Base-by-base conservation (phyloP, 768 basidiomycete genomes). In the Mycena indigotica region DNA sequence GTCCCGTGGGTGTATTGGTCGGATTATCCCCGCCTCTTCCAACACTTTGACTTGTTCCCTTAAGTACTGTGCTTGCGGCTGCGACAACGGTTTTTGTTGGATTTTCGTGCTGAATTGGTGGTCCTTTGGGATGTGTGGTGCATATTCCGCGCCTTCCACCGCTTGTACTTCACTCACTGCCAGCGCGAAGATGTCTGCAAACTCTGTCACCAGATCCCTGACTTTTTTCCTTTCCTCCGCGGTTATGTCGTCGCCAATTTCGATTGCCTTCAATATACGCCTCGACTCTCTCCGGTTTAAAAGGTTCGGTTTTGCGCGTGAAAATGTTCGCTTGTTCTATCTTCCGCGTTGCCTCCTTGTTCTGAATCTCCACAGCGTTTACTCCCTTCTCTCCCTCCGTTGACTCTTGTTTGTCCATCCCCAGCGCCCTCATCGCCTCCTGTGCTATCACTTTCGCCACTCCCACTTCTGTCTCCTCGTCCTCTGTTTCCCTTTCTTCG, bases 1-100 rank as follows among this genome's bases (percentile, higher is more conserved):
- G 0, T 72, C 60, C 16, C 60, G 40, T 5, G 70, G 66, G 1
- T 60, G 28, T 24, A 71, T 67, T 0, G 32, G 65, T 10, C 38
- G 57, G 16, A 78, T 70, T 23, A 80, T 70, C 0, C 67, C 72
- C 0, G 75, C 72, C 0, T 45, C 63, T 0, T 69, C 35, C 68
- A 78, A 69, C n/a, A 74, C 70, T 24, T 77, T 69, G 2, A 79
- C 50, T 10, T 68, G 67, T 1, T 49, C 54, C 35, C 72, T 57
- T 6, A 73, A 58, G 38, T 63, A 78, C 17, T 62, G 57, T 21
- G 56, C 45, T 56, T 77, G 76, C 0, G 68, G 65, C 21, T 62
- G 65, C 2, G 69, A 74, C 1, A 74, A 54, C 1, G 70, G 63
- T 6, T 62, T 54, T 40, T 77, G 74, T 30, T 65, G 58, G 0